A percentile compares a stretch with the other conserved stretches of the same genome.
Evolutionary conservation across 2,329 filamentous ascomycete genomes (phyloP).

Genomic region (Penicillium janthinellum): DNA sequence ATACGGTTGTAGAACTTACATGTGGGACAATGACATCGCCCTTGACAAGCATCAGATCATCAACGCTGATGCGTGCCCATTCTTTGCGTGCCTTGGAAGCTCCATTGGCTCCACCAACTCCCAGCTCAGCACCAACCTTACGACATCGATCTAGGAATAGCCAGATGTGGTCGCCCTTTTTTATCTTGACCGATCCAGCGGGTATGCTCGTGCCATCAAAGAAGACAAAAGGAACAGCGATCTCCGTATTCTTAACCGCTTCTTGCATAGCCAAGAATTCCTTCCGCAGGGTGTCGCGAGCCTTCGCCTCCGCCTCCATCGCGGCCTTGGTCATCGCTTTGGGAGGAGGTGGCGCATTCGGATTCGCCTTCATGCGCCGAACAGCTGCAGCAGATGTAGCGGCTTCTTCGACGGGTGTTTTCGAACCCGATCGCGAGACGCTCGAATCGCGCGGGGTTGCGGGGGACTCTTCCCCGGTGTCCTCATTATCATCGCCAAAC

Average conservation of each 20-base stretch:
- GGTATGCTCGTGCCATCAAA: slow-evolving; percentile 92
- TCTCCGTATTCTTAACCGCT: slow-evolving; percentile 82
- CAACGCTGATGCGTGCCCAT: slow-evolving; percentile 92
- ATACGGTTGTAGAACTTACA: slow-evolving; percentile 58
- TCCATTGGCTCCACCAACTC: slow-evolving; percentile 65
- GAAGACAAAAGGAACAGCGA: slow-evolving; percentile 92
- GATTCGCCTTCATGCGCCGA: slow-evolving; percentile 48
- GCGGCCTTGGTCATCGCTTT: slow-evolving; percentile 76
- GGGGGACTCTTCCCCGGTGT: slow-evolving; percentile 48
- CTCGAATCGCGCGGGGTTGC: slow-evolving; percentile 42
- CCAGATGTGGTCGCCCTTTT: slow-evolving; percentile 93
- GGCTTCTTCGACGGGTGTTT: slow-evolving; percentile 38
- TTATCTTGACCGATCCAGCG: slow-evolving; percentile 79
- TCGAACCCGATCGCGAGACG: slow-evolving; percentile 42
- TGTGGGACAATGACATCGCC: slow-evolving; percentile 92
- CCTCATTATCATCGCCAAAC: slow-evolving; percentile 64
- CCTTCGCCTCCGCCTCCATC: slow-evolving; percentile 75
- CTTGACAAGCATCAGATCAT: slow-evolving; percentile 90
- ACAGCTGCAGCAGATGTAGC: slow-evolving; percentile 28
- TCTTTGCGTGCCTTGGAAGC: slow-evolving; percentile 55
- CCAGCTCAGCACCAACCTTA: slow-evolving; percentile 83
- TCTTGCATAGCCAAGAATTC: slow-evolving; percentile 85
- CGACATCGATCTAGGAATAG: slow-evolving; percentile 88
- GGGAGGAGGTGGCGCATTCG: slow-evolving; percentile 58
- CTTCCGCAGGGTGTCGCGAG: slow-evolving; percentile 71